These are phyloP conservation scores for Neofusicoccum laricinum DNA, from an alignment of 2,329 filamentous ascomycete species.

Conservation along the genomic window DNA sequence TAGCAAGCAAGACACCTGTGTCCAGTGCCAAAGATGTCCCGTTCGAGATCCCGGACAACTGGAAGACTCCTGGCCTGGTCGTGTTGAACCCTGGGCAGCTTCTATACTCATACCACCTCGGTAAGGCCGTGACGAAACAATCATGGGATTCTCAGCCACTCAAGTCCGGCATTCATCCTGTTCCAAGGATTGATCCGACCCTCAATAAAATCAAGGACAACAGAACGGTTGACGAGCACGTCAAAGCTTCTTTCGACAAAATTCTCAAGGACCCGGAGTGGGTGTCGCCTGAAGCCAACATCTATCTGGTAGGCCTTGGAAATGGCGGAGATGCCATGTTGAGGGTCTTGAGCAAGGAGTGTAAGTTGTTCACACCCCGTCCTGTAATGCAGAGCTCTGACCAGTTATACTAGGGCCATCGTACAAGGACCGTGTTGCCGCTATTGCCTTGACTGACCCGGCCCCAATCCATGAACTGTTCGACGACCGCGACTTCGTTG, in stretches of 20 bases:
- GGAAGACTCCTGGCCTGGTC: slow-evolving; percentile 57
- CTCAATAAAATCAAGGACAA: slow-evolving; percentile 65
- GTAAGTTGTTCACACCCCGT: not conserved
- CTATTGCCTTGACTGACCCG: slow-evolving; percentile 7
- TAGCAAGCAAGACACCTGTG: slow-evolving; percentile 13
- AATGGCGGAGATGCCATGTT: slow-evolving; percentile 11
- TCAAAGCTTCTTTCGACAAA: slow-evolving; percentile 63
- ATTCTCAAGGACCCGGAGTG: slow-evolving; percentile 52
- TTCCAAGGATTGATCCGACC: slow-evolving; percentile 34
- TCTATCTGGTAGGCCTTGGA: slow-evolving; percentile 67
- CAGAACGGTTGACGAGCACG: slow-evolving; percentile 56
- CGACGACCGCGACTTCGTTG: not conserved
- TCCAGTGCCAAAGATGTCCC: slow-evolving; percentile 9
- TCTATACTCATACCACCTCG: slow-evolving; percentile 67
- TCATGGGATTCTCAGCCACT: slow-evolving; percentile 61
- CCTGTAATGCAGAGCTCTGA: not conserved
- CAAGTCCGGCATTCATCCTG: slow-evolving; percentile 47
- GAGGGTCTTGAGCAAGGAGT: not conserved
- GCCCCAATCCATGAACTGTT: slow-evolving; percentile 2
- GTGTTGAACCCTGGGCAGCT: slow-evolving; percentile 76
- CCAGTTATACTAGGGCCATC: not conserved
- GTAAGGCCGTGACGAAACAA: slow-evolving; percentile 57
- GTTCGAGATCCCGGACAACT: not conserved
- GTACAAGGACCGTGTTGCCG: slow-evolving; percentile 9
- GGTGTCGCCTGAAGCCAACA: slow-evolving; percentile 47